phyloP scores from a whole-genome alignment of 2,329 filamentous ascomycete genomes.

The Penicillium sclerotiorum region DNA sequence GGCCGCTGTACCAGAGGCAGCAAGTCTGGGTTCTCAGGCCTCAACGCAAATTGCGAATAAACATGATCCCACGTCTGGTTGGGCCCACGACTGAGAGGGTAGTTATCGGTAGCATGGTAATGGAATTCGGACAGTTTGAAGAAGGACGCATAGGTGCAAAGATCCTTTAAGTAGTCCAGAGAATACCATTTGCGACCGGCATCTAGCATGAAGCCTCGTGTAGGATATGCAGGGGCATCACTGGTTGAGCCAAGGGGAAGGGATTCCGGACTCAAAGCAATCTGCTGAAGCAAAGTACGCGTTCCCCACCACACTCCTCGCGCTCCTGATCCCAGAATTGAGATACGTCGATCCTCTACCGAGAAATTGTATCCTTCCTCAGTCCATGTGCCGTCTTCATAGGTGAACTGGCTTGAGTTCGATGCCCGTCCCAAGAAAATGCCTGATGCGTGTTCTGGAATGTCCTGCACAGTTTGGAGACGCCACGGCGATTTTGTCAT shows the following conservation, averaged over 20 bases:
- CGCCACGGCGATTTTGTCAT: conserved; percentile 48
- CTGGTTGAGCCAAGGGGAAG: conserved; percentile 48
- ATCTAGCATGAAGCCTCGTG: conserved; percentile 57
- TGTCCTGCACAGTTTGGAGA: conserved; percentile 40
- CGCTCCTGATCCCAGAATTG: conserved; percentile 56
- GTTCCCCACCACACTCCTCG: conserved; percentile 63
- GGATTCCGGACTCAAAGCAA: conserved; percentile 42
- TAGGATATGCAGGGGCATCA: conserved; percentile 57
- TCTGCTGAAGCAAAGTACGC: conserved; percentile 56
- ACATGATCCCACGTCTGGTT: conserved; percentile 52
- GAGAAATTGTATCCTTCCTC: conserved; percentile 56
- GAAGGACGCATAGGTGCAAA: conserved; percentile 63
- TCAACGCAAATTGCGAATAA: conserved; percentile 59
- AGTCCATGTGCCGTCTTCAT: conserved; percentile 51
- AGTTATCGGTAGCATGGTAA: conserved; percentile 61
- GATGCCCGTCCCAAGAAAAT: conserved; percentile 45
- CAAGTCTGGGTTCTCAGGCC: conserved; percentile 53
- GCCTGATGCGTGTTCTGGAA: conserved; percentile 39
- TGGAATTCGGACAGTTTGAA: conserved; percentile 65
- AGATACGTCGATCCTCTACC: conserved; percentile 41
- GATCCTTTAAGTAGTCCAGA: conserved; percentile 56
- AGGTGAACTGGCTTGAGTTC: conserved; percentile 40
- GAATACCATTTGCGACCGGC: conserved; percentile 61
- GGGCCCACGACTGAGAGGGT: conserved; percentile 53
- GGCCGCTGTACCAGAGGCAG: conserved; percentile 52